Percentiles rank a stretch among this genome's conserved stretches.
phyloP scores from a whole-genome alignment of 139 green algal genomes.

The Coelastrella sp. region DNA sequence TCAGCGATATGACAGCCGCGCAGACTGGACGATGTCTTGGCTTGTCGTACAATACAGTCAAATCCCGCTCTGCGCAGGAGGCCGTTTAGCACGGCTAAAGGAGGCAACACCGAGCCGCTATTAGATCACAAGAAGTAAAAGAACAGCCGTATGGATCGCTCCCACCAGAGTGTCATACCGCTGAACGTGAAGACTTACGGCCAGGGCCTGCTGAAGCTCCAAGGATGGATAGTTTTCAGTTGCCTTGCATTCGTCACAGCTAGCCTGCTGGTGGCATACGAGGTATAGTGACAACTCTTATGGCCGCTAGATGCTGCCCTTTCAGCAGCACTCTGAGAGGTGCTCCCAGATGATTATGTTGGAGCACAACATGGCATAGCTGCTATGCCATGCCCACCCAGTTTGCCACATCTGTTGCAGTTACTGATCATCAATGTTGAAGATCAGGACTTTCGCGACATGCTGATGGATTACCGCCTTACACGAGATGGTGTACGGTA shows the following conservation, averaged over 20 bases:
- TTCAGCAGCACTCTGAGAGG: not conserved
- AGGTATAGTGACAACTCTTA: not conserved
- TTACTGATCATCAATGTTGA: conserved; percentile 45
- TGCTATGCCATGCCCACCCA: not conserved
- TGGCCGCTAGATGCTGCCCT: not conserved
- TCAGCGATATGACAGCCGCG: too few relatives aligned
- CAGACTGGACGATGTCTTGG: too few relatives aligned
- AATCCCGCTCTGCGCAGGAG: too few relatives aligned
- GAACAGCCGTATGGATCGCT: not conserved
- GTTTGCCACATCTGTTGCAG: not conserved
- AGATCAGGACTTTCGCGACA: conserved; percentile 46
- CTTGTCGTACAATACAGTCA: too few relatives aligned
- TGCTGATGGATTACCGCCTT: conserved; percentile 44
- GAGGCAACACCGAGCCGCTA: too few relatives aligned
- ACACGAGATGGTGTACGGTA: not conserved
- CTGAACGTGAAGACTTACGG: conserved; percentile 42
- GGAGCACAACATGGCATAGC: too few relatives aligned
- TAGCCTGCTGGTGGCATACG: not conserved
- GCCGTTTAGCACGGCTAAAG: too few relatives aligned
- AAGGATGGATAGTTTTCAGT: conserved; percentile 34
- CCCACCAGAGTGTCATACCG: not conserved
- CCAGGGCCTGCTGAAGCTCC: conserved; percentile 29
- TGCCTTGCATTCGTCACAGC: conserved; percentile 18
- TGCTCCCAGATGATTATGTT: too few relatives aligned
- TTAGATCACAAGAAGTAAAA: too few relatives aligned